Evolutionary conservation across 73 alveolate genomes (phyloP).

Genomic region (Stentor roeselii): DNA sequence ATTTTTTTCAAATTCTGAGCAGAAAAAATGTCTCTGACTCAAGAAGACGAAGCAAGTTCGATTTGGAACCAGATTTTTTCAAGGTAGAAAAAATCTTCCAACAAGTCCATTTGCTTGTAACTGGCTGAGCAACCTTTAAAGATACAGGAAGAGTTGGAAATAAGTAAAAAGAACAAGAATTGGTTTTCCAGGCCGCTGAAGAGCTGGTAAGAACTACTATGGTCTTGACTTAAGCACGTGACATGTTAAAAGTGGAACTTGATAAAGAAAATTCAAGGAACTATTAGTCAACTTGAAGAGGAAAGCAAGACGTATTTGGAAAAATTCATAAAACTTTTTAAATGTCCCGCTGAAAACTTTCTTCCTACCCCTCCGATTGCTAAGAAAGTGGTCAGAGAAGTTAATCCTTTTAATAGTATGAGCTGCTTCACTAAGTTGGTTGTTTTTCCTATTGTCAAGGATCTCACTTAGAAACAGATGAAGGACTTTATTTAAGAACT

Average conservation of each 20-base stretch:
- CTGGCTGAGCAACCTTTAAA: not conserved
- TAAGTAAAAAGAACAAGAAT: constrained; percentile 19
- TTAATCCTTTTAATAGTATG: not conserved
- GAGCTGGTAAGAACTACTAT: not conserved
- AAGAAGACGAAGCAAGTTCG: not conserved
- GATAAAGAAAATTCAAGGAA: constrained; percentile 22
- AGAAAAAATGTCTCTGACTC: not conserved
- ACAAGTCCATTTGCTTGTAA: not conserved
- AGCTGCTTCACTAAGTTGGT: constrained; percentile 27
- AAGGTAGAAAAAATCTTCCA: not conserved
- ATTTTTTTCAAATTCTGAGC: not conserved
- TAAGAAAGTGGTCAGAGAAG: not conserved
- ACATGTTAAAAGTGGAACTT: not conserved
- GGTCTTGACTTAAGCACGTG: constrained; percentile 5
- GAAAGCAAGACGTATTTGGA: not conserved
- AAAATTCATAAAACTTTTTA: not conserved
- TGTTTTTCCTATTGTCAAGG: constrained; percentile 37
- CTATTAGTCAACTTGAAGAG: not conserved
- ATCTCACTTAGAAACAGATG: constrained; percentile 64
- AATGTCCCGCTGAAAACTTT: not conserved
- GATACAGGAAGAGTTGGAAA: constrained; percentile 9
- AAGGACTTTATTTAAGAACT: constrained; percentile 84
- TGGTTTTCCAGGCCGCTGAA: constrained; percentile 32
- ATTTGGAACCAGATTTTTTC: not conserved
- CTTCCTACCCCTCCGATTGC: not conserved